These are phyloP conservation scores for Aspergillus uvarum DNA, from an alignment of 2,329 filamentous ascomycete genomes.

Conservation along the genomic window DNA sequence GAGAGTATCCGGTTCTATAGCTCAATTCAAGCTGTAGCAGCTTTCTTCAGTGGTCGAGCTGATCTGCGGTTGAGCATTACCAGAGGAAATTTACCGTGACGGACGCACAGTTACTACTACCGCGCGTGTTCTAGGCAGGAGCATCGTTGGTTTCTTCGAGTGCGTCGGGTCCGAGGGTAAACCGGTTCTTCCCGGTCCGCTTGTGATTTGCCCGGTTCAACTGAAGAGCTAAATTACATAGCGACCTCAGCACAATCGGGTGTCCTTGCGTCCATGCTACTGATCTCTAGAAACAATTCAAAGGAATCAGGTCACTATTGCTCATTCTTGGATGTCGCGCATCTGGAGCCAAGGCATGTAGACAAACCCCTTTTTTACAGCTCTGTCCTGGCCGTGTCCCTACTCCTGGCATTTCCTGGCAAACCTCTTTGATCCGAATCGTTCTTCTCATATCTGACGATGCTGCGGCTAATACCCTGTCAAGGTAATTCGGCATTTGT, in stretches of 20 bases:
- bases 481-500: not conserved
- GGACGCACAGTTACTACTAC: slow-evolving; percentile 2
- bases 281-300: not conserved
- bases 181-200: not conserved
- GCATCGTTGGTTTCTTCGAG: not conserved
- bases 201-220: not conserved
- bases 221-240: not conserved
- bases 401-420: not conserved
- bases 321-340: not conserved
- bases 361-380: not conserved
- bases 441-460: not conserved
- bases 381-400: not conserved
- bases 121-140: slow-evolving; percentile 4
- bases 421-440: not conserved
- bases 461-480: not conserved
- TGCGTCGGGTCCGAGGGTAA: slow-evolving; percentile 1
- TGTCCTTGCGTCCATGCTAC: not conserved
- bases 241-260: not conserved
- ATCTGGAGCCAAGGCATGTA: not conserved
- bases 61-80: not conserved
- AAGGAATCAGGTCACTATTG: not conserved
- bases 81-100: not conserved
- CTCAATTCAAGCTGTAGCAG: not conserved
- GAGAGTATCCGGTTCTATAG: not conserved
- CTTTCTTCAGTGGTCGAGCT: not conserved